Evolutionary conservation across 176 grass and related monocot genomes (phyloP).

Genomic region (Coix lacrymajobi): DNA sequence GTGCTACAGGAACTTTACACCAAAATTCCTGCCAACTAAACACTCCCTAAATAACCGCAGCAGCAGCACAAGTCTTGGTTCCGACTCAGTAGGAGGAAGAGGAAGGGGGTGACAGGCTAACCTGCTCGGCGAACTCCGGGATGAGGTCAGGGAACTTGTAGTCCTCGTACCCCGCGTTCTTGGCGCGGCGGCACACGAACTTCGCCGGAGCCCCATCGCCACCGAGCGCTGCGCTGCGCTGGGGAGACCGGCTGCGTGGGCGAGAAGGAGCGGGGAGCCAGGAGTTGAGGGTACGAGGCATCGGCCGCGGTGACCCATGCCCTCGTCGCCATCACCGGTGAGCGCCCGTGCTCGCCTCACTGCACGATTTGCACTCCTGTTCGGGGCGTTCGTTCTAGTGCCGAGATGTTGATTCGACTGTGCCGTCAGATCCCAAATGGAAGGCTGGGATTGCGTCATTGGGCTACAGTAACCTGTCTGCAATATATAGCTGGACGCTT

Average conservation of each 20-base stretch:
- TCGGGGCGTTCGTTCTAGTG: not conserved
- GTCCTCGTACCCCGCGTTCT: slow-evolving; percentile 40
- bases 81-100: not conserved
- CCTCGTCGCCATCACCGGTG: slow-evolving; percentile 33
- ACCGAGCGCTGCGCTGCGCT: not conserved
- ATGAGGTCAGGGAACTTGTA: slow-evolving; percentile 93
- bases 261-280: slow-evolving; percentile 1
- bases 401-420: not conserved
- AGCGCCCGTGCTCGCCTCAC: not conserved
- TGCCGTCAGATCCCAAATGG: not conserved
- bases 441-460: not conserved
- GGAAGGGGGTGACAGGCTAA: not conserved
- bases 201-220: not conserved
- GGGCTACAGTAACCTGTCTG: too few relatives aligned
- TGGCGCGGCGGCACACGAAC: slow-evolving; percentile 47
- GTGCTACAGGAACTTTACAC: too few relatives aligned
- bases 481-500: too few relatives aligned
- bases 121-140: slow-evolving; percentile 70
- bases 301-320: slow-evolving; percentile 17
- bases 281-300: slow-evolving; percentile 23
- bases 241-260: not conserved
- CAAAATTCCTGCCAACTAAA: too few relatives aligned
- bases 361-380: not conserved
- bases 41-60: too few relatives aligned
- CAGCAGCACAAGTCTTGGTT: not conserved